These are phyloP conservation scores for Biancaea sappan DNA, from an alignment of 306 rosid genomes.

Conservation along the genomic window DNA sequence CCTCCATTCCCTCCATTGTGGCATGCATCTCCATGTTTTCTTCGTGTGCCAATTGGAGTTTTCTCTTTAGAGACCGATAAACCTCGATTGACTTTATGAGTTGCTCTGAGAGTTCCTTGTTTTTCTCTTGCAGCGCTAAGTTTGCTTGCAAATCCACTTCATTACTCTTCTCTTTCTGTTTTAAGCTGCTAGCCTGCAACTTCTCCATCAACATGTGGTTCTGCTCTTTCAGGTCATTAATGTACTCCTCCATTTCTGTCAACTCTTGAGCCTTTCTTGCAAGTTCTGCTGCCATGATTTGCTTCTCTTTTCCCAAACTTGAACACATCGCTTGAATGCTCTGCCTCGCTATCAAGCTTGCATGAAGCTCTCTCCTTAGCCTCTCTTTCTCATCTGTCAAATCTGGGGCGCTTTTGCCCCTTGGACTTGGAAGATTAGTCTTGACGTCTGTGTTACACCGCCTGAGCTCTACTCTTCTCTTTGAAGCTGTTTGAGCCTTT, in stretches of 20 bases:
- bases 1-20: conserved; percentile 59
- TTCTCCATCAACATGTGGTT: conserved; percentile 68
- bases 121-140: conserved; percentile 60
- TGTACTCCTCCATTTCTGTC: conserved; percentile 68
- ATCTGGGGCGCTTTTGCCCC: conserved; percentile 55
- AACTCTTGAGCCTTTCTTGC: conserved; percentile 78
- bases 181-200: conserved; percentile 53
- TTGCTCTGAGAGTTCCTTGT: conserved; percentile 66
- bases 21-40: conserved; percentile 48
- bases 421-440: conserved; percentile 53
- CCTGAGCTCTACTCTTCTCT: conserved; percentile 67
- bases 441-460: conserved; percentile 77
- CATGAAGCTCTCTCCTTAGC: conserved; percentile 67
- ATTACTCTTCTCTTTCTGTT: conserved; percentile 47
- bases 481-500: conserved; percentile 47
- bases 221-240: conserved; percentile 68
- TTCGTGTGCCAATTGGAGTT: conserved; percentile 51
- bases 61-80: conserved; percentile 64
- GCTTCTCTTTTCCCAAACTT: conserved; percentile 92
- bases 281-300: conserved; percentile 87
- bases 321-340: conserved; percentile 90
- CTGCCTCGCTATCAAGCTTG: conserved; percentile 69
- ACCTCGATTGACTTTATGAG: conserved; percentile 74
- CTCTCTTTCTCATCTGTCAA: conserved; percentile 77
- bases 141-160: conserved; percentile 53